phyloP scores from a whole-genome alignment of 1,284 basidiomycete species.

The Cystobasidium slooffiae region DNA sequence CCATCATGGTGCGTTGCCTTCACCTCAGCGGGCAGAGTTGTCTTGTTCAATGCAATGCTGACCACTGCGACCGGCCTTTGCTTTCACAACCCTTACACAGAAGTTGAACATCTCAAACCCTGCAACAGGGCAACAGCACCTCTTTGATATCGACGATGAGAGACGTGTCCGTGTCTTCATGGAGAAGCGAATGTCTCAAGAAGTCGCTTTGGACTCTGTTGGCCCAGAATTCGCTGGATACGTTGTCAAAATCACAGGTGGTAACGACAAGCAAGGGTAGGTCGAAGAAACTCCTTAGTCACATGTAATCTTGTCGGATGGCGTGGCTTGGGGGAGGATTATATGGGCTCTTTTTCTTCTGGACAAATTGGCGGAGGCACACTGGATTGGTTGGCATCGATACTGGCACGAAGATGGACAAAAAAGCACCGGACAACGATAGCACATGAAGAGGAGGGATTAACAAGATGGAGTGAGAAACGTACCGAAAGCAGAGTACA shows the following conservation, averaged over 20 bases:
- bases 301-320: slow-evolving; percentile 3
- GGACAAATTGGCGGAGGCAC: too few species aligned
- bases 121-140: slow-evolving; percentile 55
- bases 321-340: background rate
- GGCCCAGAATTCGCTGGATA: slow-evolving; percentile 98
- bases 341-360: background rate
- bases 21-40: background rate
- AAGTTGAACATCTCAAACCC: slow-evolving; percentile 96
- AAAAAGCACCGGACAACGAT: too few species aligned
- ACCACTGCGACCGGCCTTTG: background rate
- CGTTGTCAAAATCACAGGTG: slow-evolving; percentile 94
- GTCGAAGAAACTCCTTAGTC: background rate
- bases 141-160: slow-evolving; percentile 48
- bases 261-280: slow-evolving; percentile 77
- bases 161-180: slow-evolving; percentile 73
- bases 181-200: slow-evolving; percentile 78
- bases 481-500: too few species aligned
- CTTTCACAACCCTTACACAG: slow-evolving; percentile 62
- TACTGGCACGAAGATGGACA: too few species aligned
- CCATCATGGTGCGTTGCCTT: slow-evolving; percentile 11
- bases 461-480: too few species aligned
- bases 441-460: too few species aligned
- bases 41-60: background rate
- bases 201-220: slow-evolving; percentile 86
- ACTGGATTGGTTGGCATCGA: too few species aligned